Evolutionary conservation across 345 rosid genomes (phyloP), one percentile per base, ranked within the genome.

Genomic region (Rhodamnia argentea): DNA sequence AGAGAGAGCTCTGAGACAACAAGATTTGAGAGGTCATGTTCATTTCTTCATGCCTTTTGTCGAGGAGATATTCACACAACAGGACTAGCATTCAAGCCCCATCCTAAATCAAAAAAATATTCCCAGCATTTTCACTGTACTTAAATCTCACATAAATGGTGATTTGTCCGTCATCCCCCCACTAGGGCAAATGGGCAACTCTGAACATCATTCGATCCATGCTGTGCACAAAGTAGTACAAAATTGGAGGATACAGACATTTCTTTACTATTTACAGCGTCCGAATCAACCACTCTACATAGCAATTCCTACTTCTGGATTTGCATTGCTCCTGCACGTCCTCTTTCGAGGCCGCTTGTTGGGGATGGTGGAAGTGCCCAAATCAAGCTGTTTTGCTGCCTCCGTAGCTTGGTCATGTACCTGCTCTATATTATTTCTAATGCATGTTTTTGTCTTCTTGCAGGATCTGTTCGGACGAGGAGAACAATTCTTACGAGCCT

Each of bases 291-390:
- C 86, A 50, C 59, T 91, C 78, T 87, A 90, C 74, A 87, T 76
- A 60, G 90, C 86, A 62, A 86, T 85, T 85, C 88, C 91, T 20
- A 60, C 50, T 81, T 88, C 86, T 83, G 90, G 78, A 85, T 87
- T 87, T 85, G 90, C 83, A 74, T 87, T 92, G 52, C 91, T 87
- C 85, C 88, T 93, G 86, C 83, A 84, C 18, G 86, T 85, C 83
- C 90, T 90, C 88, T 93, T 93, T 88, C 93, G 92, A 32, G 94
- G 90, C 88, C 92, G 92, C 91, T 88, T 53, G 44, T 91, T 83
- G 32, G 92, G 87, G 78, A 70, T 23, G 6, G 47, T 37, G 78
- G 78, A 70, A 70, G 78, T 18, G 78, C 85, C 84, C 84, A 47
- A 90, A 89, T 94, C 90, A 76, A 91, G 92, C 87, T 70, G 88